Evolutionary conservation across 2,329 filamentous ascomycete species (phyloP), one percentile per base, ranked within the genome.

Genomic region (Colletotrichum euphorbiae): DNA sequence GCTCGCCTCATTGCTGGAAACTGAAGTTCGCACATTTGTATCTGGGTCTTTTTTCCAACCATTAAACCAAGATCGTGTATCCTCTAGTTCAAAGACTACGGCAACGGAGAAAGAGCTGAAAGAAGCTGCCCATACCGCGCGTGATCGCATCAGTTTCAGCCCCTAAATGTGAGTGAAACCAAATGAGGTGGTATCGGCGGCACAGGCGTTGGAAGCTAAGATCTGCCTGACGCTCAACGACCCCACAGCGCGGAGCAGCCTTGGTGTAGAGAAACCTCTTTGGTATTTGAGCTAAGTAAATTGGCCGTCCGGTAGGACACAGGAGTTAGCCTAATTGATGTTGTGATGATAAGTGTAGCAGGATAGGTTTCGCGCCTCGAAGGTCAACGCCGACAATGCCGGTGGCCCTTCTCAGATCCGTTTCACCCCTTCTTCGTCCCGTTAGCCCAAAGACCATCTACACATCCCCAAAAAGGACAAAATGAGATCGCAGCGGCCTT

Each of bases 401-500:
- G n/a, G n/a, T n/a, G 54, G 33, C 9, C 21, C 15, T 48, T 45
- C 17, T n/a, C n/a, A 59, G 45, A 64, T 43, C 13, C 33, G 24
- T 54, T 24, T 28, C 46, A 33, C 55, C 46, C 45, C 31, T 31
- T 55, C 19, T 65, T 52, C 42, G 24, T 50, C 7, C 28, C 19
- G 19, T 45, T 24, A 17, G n/a, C 19, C 50, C 50, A 21, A 43
- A 57, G 9, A 6, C 54, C 46, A 51, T 52, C 43, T 50, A 33
- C 62, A 17, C 56, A 46, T 60, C 19, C 36, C 38, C 50, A 52
- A 62, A 48, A 33, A 60, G 68, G 63, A 62, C 36, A 62, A 54
- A 62, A 74, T 74, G 73, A 75, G 62, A 71, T 72, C 63, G 65
- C 69, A 67, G 43, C 45, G 66, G 65, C 70, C 71, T 75, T 76